Base-by-base conservation (phyloP, 2,329 filamentous ascomycete species). In the Neopestalotiopsis clavispora region DNA sequence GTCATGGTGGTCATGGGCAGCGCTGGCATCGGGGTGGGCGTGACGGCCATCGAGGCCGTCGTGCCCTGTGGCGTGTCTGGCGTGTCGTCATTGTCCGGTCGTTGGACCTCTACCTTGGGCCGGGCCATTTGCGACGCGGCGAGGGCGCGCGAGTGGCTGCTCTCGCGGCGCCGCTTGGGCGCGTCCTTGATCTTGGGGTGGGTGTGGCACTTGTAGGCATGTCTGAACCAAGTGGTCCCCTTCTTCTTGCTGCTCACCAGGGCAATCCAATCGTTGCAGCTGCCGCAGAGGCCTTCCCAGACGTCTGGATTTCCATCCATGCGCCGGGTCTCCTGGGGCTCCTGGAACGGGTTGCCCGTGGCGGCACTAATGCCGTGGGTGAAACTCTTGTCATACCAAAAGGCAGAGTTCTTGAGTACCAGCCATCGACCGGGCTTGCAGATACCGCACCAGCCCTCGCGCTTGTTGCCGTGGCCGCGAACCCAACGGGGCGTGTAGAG, bases 331-430 rank as follows among this genome's bases (percentile, higher is more conserved):
- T 94, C 88, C 70, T 92, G 89, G 2, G 94, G 94, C 73, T 92
- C 90, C 77, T 93, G 90, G 81, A 96, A 95, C 3, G 91, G 89
- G 71, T 87, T 90, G 30, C 94, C 93, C 0, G 93, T 95, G 4
- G 92, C 91, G 34, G 92, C 93, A 76, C 92, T 94, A 78, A 97
- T 94, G 64, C 94, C 94, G 76, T 97, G 94, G 2, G 92, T 94
- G 79, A 96, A 97, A 68, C 91, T 93, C 84, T 96, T 95, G 83
- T 97, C 94, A 80, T 97, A 97, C 94, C 94, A 97, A 79, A 94
- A 97, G 6, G 94, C 94, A 67, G 92, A 95, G 81, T 97, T 96
- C 84, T 96, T 97, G 69, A 97, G 84, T 17, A 95, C 93, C 67
- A 95, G 87, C 94, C 94, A 97, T 64, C 93, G 86, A 2, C 93